A percentile compares a stretch with the other conserved stretches of the same genome.
Conservation (phyloP, 345 rosid genomes). For the Balakata baccata region DNA sequence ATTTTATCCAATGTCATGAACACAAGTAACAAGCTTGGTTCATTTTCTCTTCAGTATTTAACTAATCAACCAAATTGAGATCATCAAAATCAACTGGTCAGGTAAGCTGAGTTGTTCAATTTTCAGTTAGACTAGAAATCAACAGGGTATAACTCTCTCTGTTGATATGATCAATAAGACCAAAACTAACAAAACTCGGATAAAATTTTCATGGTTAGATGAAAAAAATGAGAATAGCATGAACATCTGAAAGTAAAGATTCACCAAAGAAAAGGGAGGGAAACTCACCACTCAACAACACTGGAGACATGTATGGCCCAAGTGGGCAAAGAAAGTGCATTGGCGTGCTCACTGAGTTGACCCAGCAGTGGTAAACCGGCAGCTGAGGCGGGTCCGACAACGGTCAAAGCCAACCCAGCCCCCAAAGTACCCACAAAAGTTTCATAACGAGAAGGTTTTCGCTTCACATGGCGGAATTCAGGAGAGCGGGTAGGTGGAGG, state of each 20-base stretch:
- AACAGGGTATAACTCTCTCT: background rate
- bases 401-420: slow-evolving; percentile 49
- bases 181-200: background rate
- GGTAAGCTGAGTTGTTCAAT: background rate
- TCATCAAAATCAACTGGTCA: background rate
- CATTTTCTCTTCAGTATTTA: background rate
- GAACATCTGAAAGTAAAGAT: no score
- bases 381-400: slow-evolving; percentile 50
- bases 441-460: slow-evolving; percentile 4
- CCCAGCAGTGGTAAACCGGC: slow-evolving; percentile 40
- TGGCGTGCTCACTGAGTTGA: slow-evolving; percentile 69
- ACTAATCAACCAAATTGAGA: background rate
- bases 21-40: background rate
- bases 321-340: slow-evolving; percentile 86
- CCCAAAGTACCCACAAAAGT: slow-evolving; percentile 46
- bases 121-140: background rate
- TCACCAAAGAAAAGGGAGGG: no score
- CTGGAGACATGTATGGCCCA: slow-evolving; percentile 94
- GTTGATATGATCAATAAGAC: background rate
- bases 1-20: background rate
- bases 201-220: background rate
- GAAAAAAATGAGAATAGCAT: no score
- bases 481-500: slow-evolving; percentile 16
- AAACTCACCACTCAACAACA: slow-evolving; percentile 73
- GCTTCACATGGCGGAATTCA: background rate